phyloP scores from a whole-genome alignment of 257 asterid species.

The Solanum chmielewskii region DNA sequence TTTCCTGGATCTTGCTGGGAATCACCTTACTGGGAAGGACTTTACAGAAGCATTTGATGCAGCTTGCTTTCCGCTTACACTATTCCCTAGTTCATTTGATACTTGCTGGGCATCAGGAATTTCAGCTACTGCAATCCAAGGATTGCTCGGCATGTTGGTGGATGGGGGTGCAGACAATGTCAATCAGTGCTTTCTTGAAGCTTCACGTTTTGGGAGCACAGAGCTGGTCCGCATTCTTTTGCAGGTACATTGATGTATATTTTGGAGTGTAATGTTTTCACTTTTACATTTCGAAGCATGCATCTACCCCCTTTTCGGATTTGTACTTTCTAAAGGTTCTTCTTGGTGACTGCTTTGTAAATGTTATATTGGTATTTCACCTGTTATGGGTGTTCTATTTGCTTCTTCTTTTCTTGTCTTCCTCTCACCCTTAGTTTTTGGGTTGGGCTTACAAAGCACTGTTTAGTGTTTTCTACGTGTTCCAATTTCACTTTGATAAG shows the following conservation, averaged over 20 bases:
- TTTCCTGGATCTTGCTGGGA: constrained; percentile 90
- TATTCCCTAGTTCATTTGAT: constrained; percentile 89
- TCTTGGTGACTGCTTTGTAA: not conserved
- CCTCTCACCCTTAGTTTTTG: not conserved
- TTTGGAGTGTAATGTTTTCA: not conserved
- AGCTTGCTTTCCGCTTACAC: constrained; percentile 98
- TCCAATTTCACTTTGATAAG: not conserved
- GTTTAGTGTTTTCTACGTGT: not conserved
- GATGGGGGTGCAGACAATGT: constrained; percentile 99
- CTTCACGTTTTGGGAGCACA: constrained; percentile 97
- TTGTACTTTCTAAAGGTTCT: not conserved
- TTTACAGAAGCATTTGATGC: constrained; percentile 99
- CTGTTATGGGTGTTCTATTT: not conserved
- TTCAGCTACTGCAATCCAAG: constrained; percentile 90
- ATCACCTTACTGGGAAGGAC: constrained; percentile 87
- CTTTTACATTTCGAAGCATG: not conserved
- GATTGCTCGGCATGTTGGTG: constrained; percentile 85
- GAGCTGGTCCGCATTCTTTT: constrained; percentile 95
- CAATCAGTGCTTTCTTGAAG: constrained; percentile 96
- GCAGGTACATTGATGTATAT: constrained; percentile 45
- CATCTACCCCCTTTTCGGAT: not conserved
- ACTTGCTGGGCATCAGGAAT: constrained; percentile 98
- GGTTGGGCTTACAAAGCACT: not conserved
- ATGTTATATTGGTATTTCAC: not conserved
- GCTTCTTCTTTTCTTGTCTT: not conserved